Conservation (phyloP, 257 asterid genomes). For the Ophiorrhiza pumila region DNA sequence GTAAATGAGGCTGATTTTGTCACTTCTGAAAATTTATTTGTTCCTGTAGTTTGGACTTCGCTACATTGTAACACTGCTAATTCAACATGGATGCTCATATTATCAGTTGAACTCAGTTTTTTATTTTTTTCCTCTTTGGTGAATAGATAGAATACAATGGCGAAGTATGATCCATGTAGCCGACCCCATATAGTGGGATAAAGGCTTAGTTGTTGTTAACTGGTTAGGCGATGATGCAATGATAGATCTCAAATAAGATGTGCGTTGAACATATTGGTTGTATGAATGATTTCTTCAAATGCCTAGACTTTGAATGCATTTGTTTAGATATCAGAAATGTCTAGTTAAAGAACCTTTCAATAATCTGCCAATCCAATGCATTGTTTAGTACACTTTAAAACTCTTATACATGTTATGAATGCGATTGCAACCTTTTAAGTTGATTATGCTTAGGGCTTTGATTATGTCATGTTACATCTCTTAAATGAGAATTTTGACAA, state of each 20-base stretch:
- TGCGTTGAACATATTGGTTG: not conserved
- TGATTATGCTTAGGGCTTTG: not conserved
- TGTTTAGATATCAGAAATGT: not conserved
- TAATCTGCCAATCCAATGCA: not conserved
- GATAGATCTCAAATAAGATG: not conserved
- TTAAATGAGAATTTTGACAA: not conserved
- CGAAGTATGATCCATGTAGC: no score
- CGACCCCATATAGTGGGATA: no score
- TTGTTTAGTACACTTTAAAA: not conserved
- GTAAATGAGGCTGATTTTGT: not conserved
- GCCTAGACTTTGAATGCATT: not conserved
- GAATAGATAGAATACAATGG: no score
- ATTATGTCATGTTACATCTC: not conserved
- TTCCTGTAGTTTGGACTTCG: not conserved
- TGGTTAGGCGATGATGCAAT: not conserved
- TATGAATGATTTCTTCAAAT: not conserved
- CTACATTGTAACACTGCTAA: not conserved
- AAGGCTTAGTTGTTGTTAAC: not conserved
- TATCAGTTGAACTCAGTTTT: no score
- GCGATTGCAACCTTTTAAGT: not conserved
- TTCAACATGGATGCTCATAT: not conserved
- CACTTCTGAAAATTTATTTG: not conserved
- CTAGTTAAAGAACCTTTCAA: not conserved
- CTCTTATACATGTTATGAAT: not conserved
- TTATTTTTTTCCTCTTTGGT: no score